Evolutionary conservation across 2,329 filamentous ascomycete species (phyloP).

Genomic region (Fusarium staphyleae): DNA sequence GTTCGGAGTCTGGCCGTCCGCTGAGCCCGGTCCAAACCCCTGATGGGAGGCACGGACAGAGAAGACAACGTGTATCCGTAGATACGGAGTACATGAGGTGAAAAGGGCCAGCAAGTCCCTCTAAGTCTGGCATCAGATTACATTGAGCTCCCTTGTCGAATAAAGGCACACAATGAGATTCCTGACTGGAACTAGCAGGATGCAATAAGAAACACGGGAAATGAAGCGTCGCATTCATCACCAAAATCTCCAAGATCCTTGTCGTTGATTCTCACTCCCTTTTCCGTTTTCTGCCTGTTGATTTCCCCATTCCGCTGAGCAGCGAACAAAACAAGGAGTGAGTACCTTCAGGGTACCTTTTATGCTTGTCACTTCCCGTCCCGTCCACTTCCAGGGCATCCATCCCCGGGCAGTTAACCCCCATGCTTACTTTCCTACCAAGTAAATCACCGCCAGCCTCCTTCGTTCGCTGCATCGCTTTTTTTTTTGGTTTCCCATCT

Average conservation of each 20-base stretch:
- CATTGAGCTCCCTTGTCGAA: neutral
- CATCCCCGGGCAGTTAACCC: slow-evolving; percentile 6
- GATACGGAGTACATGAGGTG: neutral
- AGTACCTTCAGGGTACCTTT: slow-evolving; percentile 28
- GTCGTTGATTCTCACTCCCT: slow-evolving; percentile 25
- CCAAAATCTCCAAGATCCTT: slow-evolving; percentile 8
- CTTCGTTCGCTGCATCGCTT: slow-evolving; percentile 23
- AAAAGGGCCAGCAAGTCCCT: slow-evolving; percentile 7
- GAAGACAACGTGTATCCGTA: slow-evolving; percentile 8
- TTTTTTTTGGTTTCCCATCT: slow-evolving; percentile 3
- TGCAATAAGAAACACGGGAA: slow-evolving; percentile 1
- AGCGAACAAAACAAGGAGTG: neutral
- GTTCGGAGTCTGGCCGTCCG: slow-evolving; percentile 16
- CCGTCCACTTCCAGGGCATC: slow-evolving; percentile 16
- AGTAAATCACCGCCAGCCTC: slow-evolving; percentile 30
- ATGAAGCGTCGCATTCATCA: neutral
- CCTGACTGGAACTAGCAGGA: neutral
- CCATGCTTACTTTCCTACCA: slow-evolving; percentile 19
- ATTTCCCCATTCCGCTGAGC: slow-evolving; percentile 21
- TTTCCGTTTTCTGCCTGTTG: slow-evolving; percentile 12
- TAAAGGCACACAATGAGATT: neutral
- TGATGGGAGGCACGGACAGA: slow-evolving; percentile 27
- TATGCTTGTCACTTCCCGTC: slow-evolving; percentile 27
- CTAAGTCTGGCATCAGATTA: neutral
- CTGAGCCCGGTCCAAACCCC: slow-evolving; percentile 27